phyloP scores from a whole-genome alignment of 495 filamentous ascomycete species.

The Penicillium lagena region DNA sequence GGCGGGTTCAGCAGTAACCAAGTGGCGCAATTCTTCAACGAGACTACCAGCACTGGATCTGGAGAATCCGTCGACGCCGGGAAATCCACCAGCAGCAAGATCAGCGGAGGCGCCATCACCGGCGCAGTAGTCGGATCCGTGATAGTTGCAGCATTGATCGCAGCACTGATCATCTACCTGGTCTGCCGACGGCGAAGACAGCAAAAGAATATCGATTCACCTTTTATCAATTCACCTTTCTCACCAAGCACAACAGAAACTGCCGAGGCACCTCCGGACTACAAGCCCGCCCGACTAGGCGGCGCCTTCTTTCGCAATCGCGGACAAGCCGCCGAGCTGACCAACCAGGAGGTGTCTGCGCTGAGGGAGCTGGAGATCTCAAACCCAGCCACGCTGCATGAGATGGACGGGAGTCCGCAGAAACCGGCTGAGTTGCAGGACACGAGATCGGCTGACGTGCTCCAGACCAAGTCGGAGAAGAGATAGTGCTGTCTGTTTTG shows the following conservation, averaged over 20 bases:
- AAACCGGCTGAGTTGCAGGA: no score
- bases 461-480: no score
- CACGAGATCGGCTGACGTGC: no score
- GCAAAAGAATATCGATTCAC: neutral
- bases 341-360: no score
- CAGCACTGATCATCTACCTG: neutral
- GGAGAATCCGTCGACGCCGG: no score
- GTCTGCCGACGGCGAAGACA: neutral
- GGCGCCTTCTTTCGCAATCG: neutral
- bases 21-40: constrained; percentile 12
- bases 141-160: constrained; percentile 1
- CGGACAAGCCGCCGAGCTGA: neutral
- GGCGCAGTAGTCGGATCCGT: constrained; percentile 51
- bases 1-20: constrained; percentile 12
- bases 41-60: neutral
- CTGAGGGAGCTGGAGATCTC: no score
- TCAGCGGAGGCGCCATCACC: constrained; percentile 38
- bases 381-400: no score
- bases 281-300: neutral
- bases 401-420: no score
- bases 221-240: no score
- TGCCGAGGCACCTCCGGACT: neutral
- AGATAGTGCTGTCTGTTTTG: no score
- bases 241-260: no score
- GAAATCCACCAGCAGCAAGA: neutral